Evolutionary conservation across 345 rosid species (phyloP).

Genomic region (Eucalyptus brandiana): DNA sequence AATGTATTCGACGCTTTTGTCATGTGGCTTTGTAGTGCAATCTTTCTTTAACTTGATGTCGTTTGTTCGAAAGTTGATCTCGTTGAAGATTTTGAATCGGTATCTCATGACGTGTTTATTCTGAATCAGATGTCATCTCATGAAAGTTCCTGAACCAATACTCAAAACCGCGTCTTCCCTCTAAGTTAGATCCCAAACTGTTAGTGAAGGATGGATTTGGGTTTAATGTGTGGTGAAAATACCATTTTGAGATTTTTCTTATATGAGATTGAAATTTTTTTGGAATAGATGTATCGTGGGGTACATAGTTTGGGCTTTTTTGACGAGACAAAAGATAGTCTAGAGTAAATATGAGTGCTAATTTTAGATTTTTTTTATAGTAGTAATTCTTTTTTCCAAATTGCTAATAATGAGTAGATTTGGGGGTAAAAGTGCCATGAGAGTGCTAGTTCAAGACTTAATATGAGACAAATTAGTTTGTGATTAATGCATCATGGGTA

Average conservation of each 20-base stretch:
- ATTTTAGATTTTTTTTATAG: neutral
- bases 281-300: neutral
- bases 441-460: neutral
- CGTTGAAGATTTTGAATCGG: accelerated
- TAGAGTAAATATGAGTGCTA: neutral
- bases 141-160: accelerated
- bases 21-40: accelerated
- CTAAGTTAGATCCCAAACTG: neutral
- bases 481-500: neutral
- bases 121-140: neutral
- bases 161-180: neutral
- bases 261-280: neutral
- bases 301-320: neutral
- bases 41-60: neutral
- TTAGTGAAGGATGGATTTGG: neutral
- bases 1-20: neutral
- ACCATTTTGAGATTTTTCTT: neutral
- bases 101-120: accelerated
- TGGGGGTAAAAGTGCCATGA: neutral
- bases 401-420: neutral
- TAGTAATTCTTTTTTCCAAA: neutral
- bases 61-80: neutral
- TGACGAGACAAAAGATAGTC: accelerated
- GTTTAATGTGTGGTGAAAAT: neutral
- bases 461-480: neutral